Base-by-base conservation (phyloP, 352 stramenopile species). In the Globisporangium recalcitrans region DNA sequence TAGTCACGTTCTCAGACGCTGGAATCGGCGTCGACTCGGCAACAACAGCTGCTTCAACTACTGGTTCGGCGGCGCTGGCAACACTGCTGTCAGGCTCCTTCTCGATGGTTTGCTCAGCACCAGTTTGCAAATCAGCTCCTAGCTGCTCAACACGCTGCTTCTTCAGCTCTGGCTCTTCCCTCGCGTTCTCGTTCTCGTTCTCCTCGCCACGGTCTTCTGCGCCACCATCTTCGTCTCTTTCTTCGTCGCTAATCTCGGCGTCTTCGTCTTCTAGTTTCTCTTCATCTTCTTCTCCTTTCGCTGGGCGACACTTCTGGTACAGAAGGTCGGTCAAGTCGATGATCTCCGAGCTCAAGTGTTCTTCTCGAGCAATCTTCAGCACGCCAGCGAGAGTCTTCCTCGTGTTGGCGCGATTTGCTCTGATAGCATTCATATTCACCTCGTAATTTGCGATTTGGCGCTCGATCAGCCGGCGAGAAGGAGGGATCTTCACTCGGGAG, bases 381-480 rank as follows among this genome's bases (percentile, higher is more conserved):
- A 86, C 78, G 3, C 70, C 71, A 10, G 68, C 71, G 3, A 90
- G 59, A 8, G 77, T 87, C 38, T 73, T 81, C 11, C 78, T 68
- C 69, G 81, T 85, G 11, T 61, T 63, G 21, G 67, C 68, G 11
- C 80, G 80, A 32, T 80, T 78, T 46, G 65, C 58, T n/a, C 71
- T 69, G 65, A 90, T 87, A 0, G 63, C 55, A 31, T 70, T 65
- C 38, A 87, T 26, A 21, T 90, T 90, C 27, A 78, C 27, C n/a
- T 76, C 68, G 61, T 85, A 90, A 49, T 90, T 90, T 0, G 74
- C 71, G 48, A 90, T 76, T 56, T 90, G 80, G n/a, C 80, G 80
- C 57, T 88, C 78, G 48, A 90, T 85, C 9, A 90, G 69, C 10
- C 80, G 80, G 2, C 78, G 73, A 11, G 80, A 88, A 27, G 76